phyloP scores from a whole-genome alignment of 2,329 filamentous ascomycete species.

The Aspergillus intermedius region DNA sequence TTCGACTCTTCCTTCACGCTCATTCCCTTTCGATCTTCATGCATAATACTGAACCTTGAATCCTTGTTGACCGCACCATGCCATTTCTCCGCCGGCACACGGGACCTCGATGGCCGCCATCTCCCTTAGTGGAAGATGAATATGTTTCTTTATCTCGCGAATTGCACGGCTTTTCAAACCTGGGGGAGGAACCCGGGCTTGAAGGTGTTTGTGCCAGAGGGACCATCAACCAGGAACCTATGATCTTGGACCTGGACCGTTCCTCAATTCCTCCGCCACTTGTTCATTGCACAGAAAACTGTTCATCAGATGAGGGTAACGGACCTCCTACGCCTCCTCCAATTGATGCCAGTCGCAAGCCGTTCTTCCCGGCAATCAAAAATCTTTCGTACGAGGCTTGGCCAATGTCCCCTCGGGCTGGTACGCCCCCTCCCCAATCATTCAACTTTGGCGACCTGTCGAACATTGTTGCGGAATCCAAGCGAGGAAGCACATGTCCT shows the following conservation, averaged over 20 bases:
- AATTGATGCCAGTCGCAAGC: conserved; percentile 11
- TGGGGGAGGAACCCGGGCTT: conserved; percentile 24
- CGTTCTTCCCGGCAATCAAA: conserved; percentile 3
- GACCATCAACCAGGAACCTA: conserved; percentile 39
- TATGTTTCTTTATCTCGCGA: conserved; percentile 37
- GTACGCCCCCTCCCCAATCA: neutral
- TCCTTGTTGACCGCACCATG: conserved; percentile 10
- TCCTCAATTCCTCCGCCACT: conserved; percentile 8
- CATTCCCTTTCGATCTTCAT: neutral
- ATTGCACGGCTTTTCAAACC: conserved; percentile 24
- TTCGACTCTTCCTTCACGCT: conserved; percentile 1
- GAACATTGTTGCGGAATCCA: too few relatives aligned
- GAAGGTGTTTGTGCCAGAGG: conserved; percentile 32
- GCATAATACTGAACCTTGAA: conserved; percentile 3
- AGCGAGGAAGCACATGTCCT: too few relatives aligned
- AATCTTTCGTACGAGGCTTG: conserved; percentile 3
- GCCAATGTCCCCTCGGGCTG: conserved; percentile 1
- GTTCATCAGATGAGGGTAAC: conserved; percentile 19
- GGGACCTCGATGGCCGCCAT: conserved; percentile 35
- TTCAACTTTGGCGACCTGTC: neutral
- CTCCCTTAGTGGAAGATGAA: conserved; percentile 42
- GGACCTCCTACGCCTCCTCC: conserved; percentile 20
- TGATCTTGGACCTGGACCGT: conserved; percentile 27
- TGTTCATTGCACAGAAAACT: conserved; percentile 4
- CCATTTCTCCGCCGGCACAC: conserved; percentile 19